Conservation (phyloP, 345 rosid genomes). For the Citrus unshiu region DNA sequence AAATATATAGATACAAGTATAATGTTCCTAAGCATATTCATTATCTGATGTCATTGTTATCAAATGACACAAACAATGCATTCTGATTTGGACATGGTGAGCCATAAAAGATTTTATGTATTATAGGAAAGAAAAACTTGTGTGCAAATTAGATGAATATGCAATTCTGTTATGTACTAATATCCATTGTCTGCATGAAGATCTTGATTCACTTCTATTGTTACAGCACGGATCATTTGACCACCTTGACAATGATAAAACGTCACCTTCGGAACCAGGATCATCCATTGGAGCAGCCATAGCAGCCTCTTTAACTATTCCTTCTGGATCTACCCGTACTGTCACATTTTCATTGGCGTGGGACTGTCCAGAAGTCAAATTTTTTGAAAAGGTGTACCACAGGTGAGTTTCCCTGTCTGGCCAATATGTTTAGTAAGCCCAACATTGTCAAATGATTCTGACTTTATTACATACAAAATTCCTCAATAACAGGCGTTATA, state of each 20-base stretch:
- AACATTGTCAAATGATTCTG: not conserved
- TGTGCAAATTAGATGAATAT: not conserved
- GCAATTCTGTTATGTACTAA: not conserved
- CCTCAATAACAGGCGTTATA: conserved; percentile 62
- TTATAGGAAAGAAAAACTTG: not conserved
- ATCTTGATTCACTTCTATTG: conserved; percentile 2
- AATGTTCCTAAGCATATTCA: not conserved
- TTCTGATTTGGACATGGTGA: not conserved
- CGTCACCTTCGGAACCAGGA: conserved; percentile 66
- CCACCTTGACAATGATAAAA: conserved; percentile 42
- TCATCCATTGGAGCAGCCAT: conserved; percentile 91
- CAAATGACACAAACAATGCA: not conserved
- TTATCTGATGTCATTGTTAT: not conserved
- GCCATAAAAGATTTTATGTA: not conserved
- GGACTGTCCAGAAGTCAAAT: conserved; percentile 89
- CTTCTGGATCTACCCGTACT: conserved; percentile 54
- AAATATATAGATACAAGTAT: not conserved
- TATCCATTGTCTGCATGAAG: not conserved
- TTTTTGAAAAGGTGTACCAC: conserved; percentile 67
- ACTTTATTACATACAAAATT: not conserved
- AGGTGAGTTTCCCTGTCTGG: conserved; percentile 35
- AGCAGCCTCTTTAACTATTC: conserved; percentile 76
- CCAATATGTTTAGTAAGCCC: not conserved
- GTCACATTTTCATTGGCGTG: conserved; percentile 83
- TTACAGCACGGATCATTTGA: conserved; percentile 68